Evolutionary conservation across 2,329 filamentous ascomycete genomes (phyloP), one percentile per base, ranked within the genome.

Genomic region (Paecilomyces sp.): DNA sequence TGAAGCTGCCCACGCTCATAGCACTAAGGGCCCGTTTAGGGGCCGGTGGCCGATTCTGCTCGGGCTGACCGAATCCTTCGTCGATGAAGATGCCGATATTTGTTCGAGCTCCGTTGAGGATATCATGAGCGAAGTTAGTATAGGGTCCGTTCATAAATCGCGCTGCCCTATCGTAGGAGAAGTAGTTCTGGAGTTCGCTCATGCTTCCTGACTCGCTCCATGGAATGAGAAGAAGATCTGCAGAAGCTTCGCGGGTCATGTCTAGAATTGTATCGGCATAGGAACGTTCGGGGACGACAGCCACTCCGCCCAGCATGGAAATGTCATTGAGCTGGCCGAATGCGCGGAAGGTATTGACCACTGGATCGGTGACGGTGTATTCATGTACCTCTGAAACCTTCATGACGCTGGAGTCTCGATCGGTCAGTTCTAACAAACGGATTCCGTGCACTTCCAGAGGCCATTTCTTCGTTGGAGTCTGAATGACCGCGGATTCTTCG

Each of bases 351-450:
- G 91, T 90, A 70, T 96, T 96, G 58, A 97, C 86, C 3, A 97
- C 88, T 0, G 93, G 91, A 68, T 97, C 93, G 67, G 84, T 83
- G 6, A 83, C 80, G 28, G 84, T 84, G 62, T 86, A 84, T 55
- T 94, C 90, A 47, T 92, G 88, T 2, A 88, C 82, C 69, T 95
- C 91, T 0, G 91, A 88, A 11, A 96, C 91, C 67, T 91, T 88
- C 93, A 97, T 97, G 67, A 97, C 93, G 18, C 92, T 92, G 0
- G 93, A 97, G 51, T 91, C 89, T 82, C 93, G 91, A 67, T 97
- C 92, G 0, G 91, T 95, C 12, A 97, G 83, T 70, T 95, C 90
- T 55, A 95, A 77, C 15, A 97, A 83, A 13, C 92, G 88, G n/a
- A 96, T 77, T 33, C 92, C 93, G 67, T 96, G 91, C 0, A 92